phyloP scores from a whole-genome alignment of 345 rosid genomes.

The Lumnitzera racemosa region DNA sequence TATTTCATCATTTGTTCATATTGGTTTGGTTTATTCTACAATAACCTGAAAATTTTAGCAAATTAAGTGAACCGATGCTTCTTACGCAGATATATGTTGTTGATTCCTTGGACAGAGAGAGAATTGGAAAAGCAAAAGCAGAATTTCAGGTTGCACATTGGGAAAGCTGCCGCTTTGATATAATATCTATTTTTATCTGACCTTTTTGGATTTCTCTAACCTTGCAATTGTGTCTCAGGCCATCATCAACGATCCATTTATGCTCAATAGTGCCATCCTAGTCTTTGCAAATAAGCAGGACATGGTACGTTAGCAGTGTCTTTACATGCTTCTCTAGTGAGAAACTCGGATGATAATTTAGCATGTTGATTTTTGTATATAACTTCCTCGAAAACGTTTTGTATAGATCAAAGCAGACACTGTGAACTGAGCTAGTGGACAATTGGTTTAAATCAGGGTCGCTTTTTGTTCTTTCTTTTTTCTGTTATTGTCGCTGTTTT shows the following conservation, averaged over 20 bases:
- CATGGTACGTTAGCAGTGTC: constrained; percentile 51
- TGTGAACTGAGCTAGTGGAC: no score
- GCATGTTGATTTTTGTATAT: no score
- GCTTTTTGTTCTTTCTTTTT: no score
- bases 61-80: neutral
- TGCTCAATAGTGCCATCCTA: constrained; percentile 89
- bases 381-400: no score
- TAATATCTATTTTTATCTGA: constrained; percentile 7
- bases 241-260: constrained; percentile 91
- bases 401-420: no score
- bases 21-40: no score
- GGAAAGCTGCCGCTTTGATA: constrained; percentile 1
- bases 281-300: constrained; percentile 99
- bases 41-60: neutral
- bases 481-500: no score
- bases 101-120: constrained; percentile 96
- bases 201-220: constrained; percentile 17
- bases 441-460: no score
- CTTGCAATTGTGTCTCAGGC: constrained; percentile 44
- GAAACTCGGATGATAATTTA: no score
- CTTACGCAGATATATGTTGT: constrained; percentile 82
- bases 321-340: no score
- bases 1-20: neutral
- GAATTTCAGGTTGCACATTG: constrained; percentile 80
- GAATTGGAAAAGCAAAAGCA: constrained; percentile 81